Base-by-base conservation (phyloP, 257 asterid genomes). In the Striga asiatica region DNA sequence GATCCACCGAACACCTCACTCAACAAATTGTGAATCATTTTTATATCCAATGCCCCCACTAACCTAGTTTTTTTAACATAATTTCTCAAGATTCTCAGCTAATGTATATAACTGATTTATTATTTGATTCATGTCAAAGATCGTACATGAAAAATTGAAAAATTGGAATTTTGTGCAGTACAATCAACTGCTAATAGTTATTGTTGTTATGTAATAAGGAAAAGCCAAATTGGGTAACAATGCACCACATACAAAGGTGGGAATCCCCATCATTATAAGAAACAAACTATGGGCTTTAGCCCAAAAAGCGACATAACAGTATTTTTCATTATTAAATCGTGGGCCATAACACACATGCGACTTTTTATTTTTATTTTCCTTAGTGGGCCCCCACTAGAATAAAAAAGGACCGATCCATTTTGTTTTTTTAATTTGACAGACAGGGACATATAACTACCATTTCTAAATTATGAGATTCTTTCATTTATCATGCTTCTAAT, bases 291-390 rank as follows among this genome's bases (percentile, higher is more conserved):
- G 9, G n/a, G 55, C 55, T 25, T 41, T 57, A 57, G n/a, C 14
- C 55, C 13, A 48, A 43, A 46, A 47, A 47, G 65, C 65, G 65
- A 59, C 35, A 45, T 59, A 29, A 46, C 56, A 59, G 32, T 58
- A 16, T 10, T 10, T 0, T 43, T 28, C 55, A 45, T 58, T 25
- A 58, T 59, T 12, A 18, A 59, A 31, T 20, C 34, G 23, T 29
- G 65, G 56, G n/a, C 65, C 65, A 21, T 47, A 46, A 5, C 56
- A 46, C 58, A 60, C 66, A 48, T 48, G 56, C 49, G 66, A 60
- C 66, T 60, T 48, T 48, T 22, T 14, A 5, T n/a, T n/a, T n/a
- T n/a, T 38, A 39, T 3, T 13, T 18, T 24, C 47, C 35, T 60
- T 23, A 13, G 3, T 13, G 48, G 49, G n/a, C 12, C 65, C 65